Base-by-base conservation (phyloP, 768 basidiomycete species). In the Crucibulum laeve region DNA sequence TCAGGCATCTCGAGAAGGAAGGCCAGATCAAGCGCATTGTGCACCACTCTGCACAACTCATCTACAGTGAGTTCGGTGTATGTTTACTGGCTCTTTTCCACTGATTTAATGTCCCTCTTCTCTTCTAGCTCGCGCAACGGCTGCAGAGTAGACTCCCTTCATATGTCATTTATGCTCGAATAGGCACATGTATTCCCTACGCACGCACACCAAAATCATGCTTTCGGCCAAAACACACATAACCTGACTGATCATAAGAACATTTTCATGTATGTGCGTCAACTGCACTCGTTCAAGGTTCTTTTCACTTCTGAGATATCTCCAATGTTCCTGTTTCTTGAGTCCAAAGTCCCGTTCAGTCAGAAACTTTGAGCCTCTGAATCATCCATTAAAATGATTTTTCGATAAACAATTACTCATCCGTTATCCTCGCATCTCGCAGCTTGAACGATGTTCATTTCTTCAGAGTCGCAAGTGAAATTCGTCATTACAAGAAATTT, bases 11-110 rank as follows among this genome's bases (percentile, higher is more conserved):
- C 69, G 89, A 91, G 79, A 89, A 82, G 73, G 92, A 97, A 58
- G 90, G 89, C 47, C 72, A 79, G 62, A 98, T 99, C 70, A 97
- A 95, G 77, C 80, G 82, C 54, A 91, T 99, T 56, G 90, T 98
- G 51, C 96, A 97, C 74, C 92, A 95, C 77, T 86, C 86, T 52
- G 75, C 78, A 47, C 95, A 99, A 70, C 73, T 93, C 63, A 82
- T 99, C 59, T 98, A 97, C 87, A 97, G 91, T 92, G 61, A 62
- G 88, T 84, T 25, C 41, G n/a, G n/a, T n/a, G n/a, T n/a, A n/a
- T 30, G 4, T 35, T 44, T 32, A 14, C 17, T n/a, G 21, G 45
- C 28, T 28, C 2, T 25, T 32, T 33, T 25, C n/a, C 38, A 32
- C 22, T 37, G 25, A 22, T 42, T 18, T 8, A 7, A 33, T 10